phyloP scores from a whole-genome alignment of 768 basidiomycete genomes.

The Filobasidium floriforme region DNA sequence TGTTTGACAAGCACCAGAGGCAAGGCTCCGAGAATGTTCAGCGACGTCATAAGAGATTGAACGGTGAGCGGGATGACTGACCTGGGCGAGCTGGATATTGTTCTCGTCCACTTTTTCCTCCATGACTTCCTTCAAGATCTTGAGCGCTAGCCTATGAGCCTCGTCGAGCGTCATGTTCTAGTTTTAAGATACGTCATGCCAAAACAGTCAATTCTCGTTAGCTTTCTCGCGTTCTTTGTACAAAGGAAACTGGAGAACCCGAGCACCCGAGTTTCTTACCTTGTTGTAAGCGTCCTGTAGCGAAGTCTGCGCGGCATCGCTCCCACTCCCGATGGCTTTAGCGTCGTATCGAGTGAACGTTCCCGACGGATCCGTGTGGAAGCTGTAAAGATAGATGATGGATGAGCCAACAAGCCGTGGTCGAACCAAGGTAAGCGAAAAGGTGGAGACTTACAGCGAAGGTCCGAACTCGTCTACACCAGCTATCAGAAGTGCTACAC shows the following conservation, averaged over 20 bases:
- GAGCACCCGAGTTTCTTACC: conserved; percentile 52
- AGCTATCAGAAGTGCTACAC: conserved; percentile 94
- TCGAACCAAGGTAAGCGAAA: not conserved
- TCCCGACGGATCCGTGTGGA: conserved; percentile 96
- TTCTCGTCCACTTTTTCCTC: conserved; percentile 98
- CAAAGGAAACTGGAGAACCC: too few relatives aligned
- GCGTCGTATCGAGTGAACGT: conserved; percentile 95
- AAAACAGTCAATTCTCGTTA: too few relatives aligned
- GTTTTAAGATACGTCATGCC: too few relatives aligned
- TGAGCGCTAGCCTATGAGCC: conserved; percentile 76
- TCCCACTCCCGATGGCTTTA: conserved; percentile 96
- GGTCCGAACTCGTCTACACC: conserved; percentile 93
- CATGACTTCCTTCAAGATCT: conserved; percentile 97
- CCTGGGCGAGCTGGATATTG: conserved; percentile 95
- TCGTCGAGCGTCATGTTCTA: conserved; percentile 87
- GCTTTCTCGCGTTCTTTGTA: too few relatives aligned
- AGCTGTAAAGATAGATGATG: conserved; percentile 51
- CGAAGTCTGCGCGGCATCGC: conserved; percentile 93
- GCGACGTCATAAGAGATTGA: not conserved
- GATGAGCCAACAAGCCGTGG: not conserved
- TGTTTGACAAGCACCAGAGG: not conserved
- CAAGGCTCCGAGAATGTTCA: too few relatives aligned
- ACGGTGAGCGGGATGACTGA: conserved; percentile 38
- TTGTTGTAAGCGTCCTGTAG: conserved; percentile 96
- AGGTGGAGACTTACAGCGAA: conserved; percentile 62